Evolutionary conservation across 305 asterid genomes (phyloP), one percentile per base, ranked within the genome.

Genomic region (Rubia tinctorum): DNA sequence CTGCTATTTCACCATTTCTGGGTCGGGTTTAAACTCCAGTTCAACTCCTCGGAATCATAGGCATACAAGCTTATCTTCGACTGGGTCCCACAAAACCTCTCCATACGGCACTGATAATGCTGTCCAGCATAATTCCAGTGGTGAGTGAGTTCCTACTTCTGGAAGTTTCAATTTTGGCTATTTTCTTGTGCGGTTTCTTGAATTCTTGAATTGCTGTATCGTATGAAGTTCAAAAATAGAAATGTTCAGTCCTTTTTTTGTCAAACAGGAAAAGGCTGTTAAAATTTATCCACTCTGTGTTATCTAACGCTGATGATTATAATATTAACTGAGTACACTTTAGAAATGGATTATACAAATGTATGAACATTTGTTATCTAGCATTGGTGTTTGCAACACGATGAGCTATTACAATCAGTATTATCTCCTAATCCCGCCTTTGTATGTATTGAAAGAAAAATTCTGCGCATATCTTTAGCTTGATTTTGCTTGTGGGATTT

Each of bases 41-140:
- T 59, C 79, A 7, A 83, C 55, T 74, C 80, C 73, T 64, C 73
- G 72, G 37, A 73, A 80, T 20, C 75, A 53, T 9, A 27, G 49
- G 37, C 34, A 44, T 18, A n/a, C n/a, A n/a, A 18, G 34, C 45
- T 75, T 27, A 58, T 18, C 73, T 40, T 6, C 23, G n/a, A 6
- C 59, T 22, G 74, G 59, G 18, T 45, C 62, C 69, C 64, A 45
- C 17, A 68, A 68, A 59, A 45, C 11, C 62, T 47, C 78, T 68
- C 25, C 49, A 13, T 68, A 44, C n/a, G 53, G 53, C 20, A 18
- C 45, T n/a, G 51, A 34, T 13, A 39, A n/a, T 7, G 51, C 5
- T 63, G 37, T 12, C 8, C 63, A 10, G 9, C 9, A 23, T 5
- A 51, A 43, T 14, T 7, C 65, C 9, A 37, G 47, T 60, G 78